Evolutionary conservation across 148 eudicot genomes (phyloP).

Genomic region (Rhododendron kiyosumense): DNA sequence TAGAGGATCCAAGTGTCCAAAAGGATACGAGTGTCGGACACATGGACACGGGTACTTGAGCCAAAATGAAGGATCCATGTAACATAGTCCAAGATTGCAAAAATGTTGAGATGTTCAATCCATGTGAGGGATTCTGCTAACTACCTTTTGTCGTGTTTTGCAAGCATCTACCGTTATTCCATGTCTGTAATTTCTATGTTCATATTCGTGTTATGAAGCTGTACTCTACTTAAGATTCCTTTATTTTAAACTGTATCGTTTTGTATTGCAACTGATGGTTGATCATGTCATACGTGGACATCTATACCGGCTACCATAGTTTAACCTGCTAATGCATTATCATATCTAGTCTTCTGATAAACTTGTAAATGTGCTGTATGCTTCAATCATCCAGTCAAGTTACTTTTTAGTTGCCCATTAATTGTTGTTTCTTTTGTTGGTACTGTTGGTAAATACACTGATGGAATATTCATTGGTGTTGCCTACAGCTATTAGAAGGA

Average conservation of each 20-base stretch:
- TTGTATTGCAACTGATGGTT: not conserved
- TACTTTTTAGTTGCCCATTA: not conserved
- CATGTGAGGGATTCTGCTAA: not conserved
- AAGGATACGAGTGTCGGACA: too few species aligned
- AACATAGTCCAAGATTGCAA: too few species aligned
- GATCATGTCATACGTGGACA: not conserved
- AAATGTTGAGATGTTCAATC: not conserved
- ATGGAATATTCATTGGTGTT: slow-evolving; percentile 3
- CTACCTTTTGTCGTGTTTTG: not conserved
- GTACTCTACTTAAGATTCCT: not conserved
- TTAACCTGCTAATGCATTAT: too few species aligned
- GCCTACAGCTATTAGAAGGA: slow-evolving; percentile 74
- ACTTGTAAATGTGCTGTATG: too few species aligned
- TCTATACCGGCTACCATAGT: too few species aligned
- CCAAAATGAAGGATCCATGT: too few species aligned
- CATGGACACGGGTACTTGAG: too few species aligned
- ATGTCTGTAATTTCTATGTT: not conserved
- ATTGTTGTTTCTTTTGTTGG: not conserved
- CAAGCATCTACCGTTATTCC: not conserved
- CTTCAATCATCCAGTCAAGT: too few species aligned
- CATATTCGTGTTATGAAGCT: not conserved
- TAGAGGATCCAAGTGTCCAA: too few species aligned
- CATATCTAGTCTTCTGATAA: too few species aligned
- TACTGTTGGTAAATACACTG: not conserved
- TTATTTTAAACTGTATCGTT: not conserved